Base-by-base conservation (phyloP, 2,329 filamentous ascomycete genomes). In the Botryotinia calthae region DNA sequence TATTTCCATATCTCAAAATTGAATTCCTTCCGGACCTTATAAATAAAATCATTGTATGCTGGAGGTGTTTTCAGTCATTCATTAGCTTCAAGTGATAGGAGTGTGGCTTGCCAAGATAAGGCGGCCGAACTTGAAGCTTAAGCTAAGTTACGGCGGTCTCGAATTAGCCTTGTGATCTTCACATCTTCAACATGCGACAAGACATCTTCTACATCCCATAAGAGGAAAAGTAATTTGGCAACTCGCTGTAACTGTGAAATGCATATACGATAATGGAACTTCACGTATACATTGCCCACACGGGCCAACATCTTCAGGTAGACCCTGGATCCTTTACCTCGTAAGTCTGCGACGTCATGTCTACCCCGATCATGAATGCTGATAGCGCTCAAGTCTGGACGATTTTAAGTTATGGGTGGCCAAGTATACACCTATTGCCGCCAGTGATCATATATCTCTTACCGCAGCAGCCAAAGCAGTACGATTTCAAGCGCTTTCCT, bases 241-340 rank as follows among this genome's bases (percentile, higher is more conserved):
- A 76, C 74, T 76, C 74, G 63, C 68, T 67, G 75, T 68, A 77
- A 76, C 76, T 78, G 79, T 74, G 77, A 78, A 74, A 72, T 70
- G 75, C 78, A 75, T 76, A 69, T 76, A 75, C 42, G 76, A 88
- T 86, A 84, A 97, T 97, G 94, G 92, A 93, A 85, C 89, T 95
- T 82, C 90, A 93, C 85, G 91, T 97, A 84, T 93, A 94, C 86
- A 91, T 97, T 82, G 94, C 94, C 87, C 95, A 97, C 85, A 94
- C 93, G 83, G 95, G 95, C 86, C 91, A 94, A 86, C 91, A 91
- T 84, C 87, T 97, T 81, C 87, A 90, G 82, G 88, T 93, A 82
- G 93, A 97, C 84, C 89, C 91, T 77, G 87, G 90, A 76, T 88
- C 90, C 81, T 92, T 95, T 83, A 86, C 88, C 78, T 92, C 91